Conservation (phyloP, 2,329 filamentous ascomycete genomes). For the Colletotrichum sp. region DNA sequence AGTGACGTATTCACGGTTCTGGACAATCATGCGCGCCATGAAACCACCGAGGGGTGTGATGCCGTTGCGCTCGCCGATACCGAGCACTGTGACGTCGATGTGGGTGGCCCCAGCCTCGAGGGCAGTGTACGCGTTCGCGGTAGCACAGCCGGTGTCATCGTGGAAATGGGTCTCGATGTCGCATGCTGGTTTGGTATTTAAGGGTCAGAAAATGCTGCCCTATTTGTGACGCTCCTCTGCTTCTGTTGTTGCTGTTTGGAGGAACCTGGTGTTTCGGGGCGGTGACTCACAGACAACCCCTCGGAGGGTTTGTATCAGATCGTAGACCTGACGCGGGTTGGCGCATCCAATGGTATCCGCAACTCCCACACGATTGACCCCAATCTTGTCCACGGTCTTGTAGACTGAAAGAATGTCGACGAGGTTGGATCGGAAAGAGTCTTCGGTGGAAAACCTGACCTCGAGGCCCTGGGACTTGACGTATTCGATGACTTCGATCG, state of each 20-base stretch:
- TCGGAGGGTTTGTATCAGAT: slow-evolving; percentile 82
- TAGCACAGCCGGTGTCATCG: slow-evolving; percentile 90
- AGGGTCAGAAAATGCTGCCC: neutral
- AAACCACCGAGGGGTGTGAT: slow-evolving; percentile 70
- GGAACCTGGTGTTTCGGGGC: neutral
- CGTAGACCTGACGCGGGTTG: slow-evolving; percentile 85
- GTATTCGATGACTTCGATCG: slow-evolving; percentile 83
- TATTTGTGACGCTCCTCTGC: too few relatives aligned
- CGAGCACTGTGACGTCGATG: slow-evolving; percentile 82
- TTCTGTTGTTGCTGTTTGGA: neutral
- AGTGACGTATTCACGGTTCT: slow-evolving; percentile 82
- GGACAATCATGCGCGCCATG: slow-evolving; percentile 77
- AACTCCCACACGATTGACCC: slow-evolving; percentile 86
- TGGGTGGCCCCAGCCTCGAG: slow-evolving; percentile 87
- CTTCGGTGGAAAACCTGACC: slow-evolving; percentile 67
- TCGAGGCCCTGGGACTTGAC: slow-evolving; percentile 73
- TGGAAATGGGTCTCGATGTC: slow-evolving; percentile 61
- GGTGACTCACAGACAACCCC: slow-evolving; percentile 38
- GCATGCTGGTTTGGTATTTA: neutral
- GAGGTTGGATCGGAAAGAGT: slow-evolving; percentile 83
- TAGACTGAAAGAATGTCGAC: slow-evolving; percentile 85
- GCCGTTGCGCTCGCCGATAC: slow-evolving; percentile 87
- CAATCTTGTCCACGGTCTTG: slow-evolving; percentile 82
- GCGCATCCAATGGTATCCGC: slow-evolving; percentile 91
- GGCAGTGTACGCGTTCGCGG: slow-evolving; percentile 86